These are phyloP conservation scores for Rhododendron williamsianum DNA, from an alignment of 148 eudicot species.

Conservation along the genomic window DNA sequence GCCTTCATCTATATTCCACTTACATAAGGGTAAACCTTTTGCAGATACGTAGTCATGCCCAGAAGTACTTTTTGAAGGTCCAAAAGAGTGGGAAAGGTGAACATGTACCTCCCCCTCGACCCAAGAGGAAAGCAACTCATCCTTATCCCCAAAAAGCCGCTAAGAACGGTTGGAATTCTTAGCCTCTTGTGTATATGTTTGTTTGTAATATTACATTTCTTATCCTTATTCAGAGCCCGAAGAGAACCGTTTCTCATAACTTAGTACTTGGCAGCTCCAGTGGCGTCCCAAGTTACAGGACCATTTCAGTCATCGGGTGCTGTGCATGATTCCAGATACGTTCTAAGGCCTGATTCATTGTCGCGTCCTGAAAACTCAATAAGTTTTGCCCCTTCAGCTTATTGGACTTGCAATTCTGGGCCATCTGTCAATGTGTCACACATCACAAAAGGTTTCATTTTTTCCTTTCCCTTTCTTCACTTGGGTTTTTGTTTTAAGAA, in stretches of 20 bases:
- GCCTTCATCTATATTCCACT: not conserved
- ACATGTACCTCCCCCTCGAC: slow-evolving; percentile 64
- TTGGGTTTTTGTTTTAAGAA: not conserved
- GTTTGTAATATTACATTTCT: not conserved
- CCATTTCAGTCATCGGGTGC: slow-evolving; percentile 25
- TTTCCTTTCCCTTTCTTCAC: not conserved
- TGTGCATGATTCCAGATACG: slow-evolving; percentile 27
- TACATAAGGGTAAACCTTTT: slow-evolving; percentile 4
- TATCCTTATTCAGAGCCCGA: not conserved
- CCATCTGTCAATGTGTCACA: slow-evolving; percentile 24
- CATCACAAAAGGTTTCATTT: slow-evolving; percentile 25
- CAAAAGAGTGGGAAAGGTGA: slow-evolving; percentile 55
- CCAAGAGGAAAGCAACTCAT: slow-evolving; percentile 64
- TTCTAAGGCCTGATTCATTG: slow-evolving; percentile 27
- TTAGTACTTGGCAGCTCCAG: slow-evolving; percentile 21
- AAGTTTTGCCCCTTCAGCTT: slow-evolving; percentile 17
- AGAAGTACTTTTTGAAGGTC: slow-evolving; percentile 26
- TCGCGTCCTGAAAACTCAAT: slow-evolving; percentile 20
- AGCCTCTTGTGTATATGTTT: not conserved
- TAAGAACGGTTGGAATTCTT: slow-evolving; percentile 33
- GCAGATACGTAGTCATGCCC: slow-evolving; percentile 33
- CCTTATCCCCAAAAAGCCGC: slow-evolving; percentile 70
- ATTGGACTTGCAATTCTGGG: slow-evolving; percentile 29
- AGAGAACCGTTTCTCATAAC: slow-evolving; percentile 10
- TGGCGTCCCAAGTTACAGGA: slow-evolving; percentile 17